Base-by-base conservation (phyloP, 805 yeast species). In the Ogataea trehaloabstinens region DNA sequence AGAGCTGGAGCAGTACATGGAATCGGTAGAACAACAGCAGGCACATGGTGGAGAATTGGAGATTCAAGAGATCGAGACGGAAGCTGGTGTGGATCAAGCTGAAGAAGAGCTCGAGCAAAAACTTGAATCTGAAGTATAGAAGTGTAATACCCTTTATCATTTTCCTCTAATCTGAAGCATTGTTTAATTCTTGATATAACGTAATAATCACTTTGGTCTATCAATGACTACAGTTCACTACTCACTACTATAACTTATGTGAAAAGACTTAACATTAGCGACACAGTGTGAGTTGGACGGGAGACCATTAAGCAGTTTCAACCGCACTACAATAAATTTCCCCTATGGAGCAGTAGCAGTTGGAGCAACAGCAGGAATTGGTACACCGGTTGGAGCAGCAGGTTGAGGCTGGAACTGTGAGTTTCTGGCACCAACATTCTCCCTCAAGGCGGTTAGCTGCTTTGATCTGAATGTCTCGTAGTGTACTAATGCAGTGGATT, bases 391-490 rank as follows among this genome's bases (percentile, higher is more conserved):
- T 8, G 40, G 40, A 18, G 29, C 38, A 36, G 4, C 30, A 28
- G 19, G 18, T 24, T n/a, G 37, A 11, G 49, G 31, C 41, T 52
- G 55, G 45, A 55, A 53, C 48, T 60, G 64, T 5, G 66, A 54
- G 41, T 53, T 59, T 53, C 67, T 60, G 20, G 60, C 50, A 45
- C 73, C 74, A n/a, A 87, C 89, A 62, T 84, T 88, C 68, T 91
- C 98, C 67, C 91, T 90, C 64, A 93, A 74, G 6, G 95, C 95
- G 44, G 89, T 79, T 63, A 93, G 79, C 69, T 93, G 99, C 66
- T 90, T 89, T 16, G 95, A 74, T 68, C 99, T 82, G 70, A 90
- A 93, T 38, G 80, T 73, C 70, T 93, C 99, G 65, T 93, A 93
- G 64, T 93, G 98, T 38, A 80, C 74, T 50, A 78, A 71, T 2